Conservation (phyloP, 1,284 basidiomycete species). For the Dichomitus squalens region DNA sequence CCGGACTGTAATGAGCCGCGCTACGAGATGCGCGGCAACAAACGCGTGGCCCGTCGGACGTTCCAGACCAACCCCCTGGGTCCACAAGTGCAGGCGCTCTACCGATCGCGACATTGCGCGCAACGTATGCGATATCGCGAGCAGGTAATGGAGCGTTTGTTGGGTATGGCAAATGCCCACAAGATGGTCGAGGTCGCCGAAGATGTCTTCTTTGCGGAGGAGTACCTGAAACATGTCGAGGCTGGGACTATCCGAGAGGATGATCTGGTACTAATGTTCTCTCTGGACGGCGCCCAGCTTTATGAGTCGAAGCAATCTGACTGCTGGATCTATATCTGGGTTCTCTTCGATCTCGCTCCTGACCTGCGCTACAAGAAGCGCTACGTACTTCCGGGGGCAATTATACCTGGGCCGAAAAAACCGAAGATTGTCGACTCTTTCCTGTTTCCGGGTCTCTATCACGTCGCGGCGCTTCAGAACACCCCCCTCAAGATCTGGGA, state of each 20-base stretch:
- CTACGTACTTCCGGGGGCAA: conserved; percentile 23
- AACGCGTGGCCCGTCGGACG: not conserved
- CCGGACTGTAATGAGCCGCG: not conserved
- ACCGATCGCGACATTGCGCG: conserved; percentile 15
- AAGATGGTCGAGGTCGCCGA: no score
- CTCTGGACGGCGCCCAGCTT: no score
- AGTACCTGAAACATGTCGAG: no score
- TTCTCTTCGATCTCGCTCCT: conserved; percentile 24
- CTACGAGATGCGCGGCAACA: not conserved
- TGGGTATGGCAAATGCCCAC: not conserved
- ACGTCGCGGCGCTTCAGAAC: conserved; percentile 22
- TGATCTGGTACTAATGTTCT: no score
- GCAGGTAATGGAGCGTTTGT: conserved; percentile 3
- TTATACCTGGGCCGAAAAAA: conserved; percentile 30
- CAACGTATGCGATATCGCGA: conserved; percentile 20
- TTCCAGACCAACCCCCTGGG: conserved; percentile 27
- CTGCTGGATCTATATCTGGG: conserved; percentile 35
- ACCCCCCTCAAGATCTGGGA: conserved; percentile 26
- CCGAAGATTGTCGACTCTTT: conserved; percentile 30
- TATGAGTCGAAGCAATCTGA: conserved; percentile 28
- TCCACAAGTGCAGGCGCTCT: conserved; percentile 29
- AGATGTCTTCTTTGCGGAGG: no score
- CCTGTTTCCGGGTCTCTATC: conserved; percentile 25
- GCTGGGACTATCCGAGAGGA: no score
- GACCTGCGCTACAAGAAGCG: conserved; percentile 28